Conservation (phyloP, 192 early-diverging fungal genomes). For the Umbelopsis ramanniana region DNA sequence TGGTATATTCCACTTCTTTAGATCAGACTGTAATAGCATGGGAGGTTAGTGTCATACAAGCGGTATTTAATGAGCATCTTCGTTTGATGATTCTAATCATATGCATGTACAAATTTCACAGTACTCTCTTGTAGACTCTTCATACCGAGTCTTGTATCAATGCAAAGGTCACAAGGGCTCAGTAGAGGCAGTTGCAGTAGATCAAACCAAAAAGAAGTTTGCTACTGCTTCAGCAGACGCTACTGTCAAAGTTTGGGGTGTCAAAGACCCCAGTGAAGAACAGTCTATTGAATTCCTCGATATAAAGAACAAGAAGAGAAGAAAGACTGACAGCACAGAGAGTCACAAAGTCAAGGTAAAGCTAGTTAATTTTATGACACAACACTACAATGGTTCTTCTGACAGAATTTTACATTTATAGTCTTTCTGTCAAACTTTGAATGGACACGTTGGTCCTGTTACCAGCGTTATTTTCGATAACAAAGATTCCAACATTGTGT, state of each 20-base stretch:
- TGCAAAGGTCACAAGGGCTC: slow-evolving; percentile 81
- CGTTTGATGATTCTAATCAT: background rate
- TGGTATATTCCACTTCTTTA: slow-evolving; percentile 61
- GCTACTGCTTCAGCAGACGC: slow-evolving; percentile 79
- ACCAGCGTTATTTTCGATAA: slow-evolving; percentile 73
- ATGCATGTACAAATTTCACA: background rate
- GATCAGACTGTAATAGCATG: slow-evolving; percentile 73
- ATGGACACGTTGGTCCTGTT: slow-evolving; percentile 82
- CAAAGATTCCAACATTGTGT: slow-evolving; percentile 66
- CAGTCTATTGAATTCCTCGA: slow-evolving; percentile 39
- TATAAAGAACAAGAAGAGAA: slow-evolving; percentile 46
- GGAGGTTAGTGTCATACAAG: slow-evolving; percentile 42
- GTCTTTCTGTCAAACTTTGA: slow-evolving; percentile 46
- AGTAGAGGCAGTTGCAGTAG: slow-evolving; percentile 76
- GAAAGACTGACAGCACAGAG: slow-evolving; percentile 54
- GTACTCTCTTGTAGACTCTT: slow-evolving; percentile 45
- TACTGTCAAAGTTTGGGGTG: slow-evolving; percentile 81
- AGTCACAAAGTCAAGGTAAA: slow-evolving; percentile 45
- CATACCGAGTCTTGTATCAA: slow-evolving; percentile 63
- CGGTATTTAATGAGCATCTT: background rate
- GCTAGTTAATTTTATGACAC: background rate
- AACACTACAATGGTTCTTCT: background rate
- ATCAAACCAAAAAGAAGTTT: slow-evolving; percentile 57
- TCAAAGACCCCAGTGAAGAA: slow-evolving; percentile 51
- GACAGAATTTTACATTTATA: slow-evolving; percentile 2